Evolutionary conservation across 202 grass and related monocot genomes (phyloP).

Genomic region (Brachypodium distachyon): DNA sequence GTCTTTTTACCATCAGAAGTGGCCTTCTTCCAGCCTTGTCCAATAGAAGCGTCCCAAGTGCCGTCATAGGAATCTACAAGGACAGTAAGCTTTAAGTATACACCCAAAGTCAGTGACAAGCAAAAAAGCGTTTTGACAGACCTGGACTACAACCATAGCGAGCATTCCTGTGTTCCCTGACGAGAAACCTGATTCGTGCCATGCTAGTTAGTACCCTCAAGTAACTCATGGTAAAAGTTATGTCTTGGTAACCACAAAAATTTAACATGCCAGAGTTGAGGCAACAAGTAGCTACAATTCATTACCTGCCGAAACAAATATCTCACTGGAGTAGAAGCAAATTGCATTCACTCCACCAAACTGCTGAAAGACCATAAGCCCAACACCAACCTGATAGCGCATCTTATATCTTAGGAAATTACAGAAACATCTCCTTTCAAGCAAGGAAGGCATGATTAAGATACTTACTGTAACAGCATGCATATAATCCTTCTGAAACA

Average conservation of each 20-base stretch:
- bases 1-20: slow-evolving; percentile 59
- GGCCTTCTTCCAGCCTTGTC: slow-evolving; percentile 83
- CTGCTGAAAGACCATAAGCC: slow-evolving; percentile 82
- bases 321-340: slow-evolving; percentile 79
- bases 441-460: background rate
- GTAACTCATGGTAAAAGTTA: background rate
- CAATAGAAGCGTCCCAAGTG: slow-evolving; percentile 62
- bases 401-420: slow-evolving; percentile 3
- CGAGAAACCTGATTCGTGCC: slow-evolving; percentile 49
- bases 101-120: background rate
- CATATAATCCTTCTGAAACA: slow-evolving; percentile 72
- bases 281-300: background rate
- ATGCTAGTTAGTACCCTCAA: background rate
- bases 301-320: slow-evolving; percentile 90
- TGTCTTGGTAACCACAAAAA: background rate
- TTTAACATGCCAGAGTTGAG: background rate
- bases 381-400: slow-evolving; percentile 58
- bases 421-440: background rate
- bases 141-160: slow-evolving; percentile 68
- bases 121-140: background rate
- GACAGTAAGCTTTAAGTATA: slow-evolving; percentile 5
- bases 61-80: slow-evolving; percentile 68
- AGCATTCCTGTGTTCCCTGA: slow-evolving; percentile 80
- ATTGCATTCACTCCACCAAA: slow-evolving; percentile 88
- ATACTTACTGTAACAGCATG: slow-evolving; percentile 53